Evolutionary conservation across 257 asterid species (phyloP), one percentile per base, ranked within the genome.

Genomic region (Lantana camara): DNA sequence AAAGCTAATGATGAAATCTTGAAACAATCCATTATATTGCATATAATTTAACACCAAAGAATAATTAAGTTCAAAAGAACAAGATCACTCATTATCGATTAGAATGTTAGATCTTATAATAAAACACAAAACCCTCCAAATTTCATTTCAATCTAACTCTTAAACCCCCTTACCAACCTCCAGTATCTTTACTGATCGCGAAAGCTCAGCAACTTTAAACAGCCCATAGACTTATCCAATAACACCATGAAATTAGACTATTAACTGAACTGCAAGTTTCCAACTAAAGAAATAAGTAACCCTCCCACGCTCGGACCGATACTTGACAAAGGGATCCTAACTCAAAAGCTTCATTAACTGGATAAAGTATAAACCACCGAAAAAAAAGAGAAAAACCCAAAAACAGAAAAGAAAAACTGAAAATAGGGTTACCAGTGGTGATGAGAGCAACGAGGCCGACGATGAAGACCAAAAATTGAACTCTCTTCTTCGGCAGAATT

Each of bases 401-500:
- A n/a, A n/a, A n/a, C n/a, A n/a, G n/a, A n/a, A n/a, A 44, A 9
- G 6, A 37, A 58, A 1, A 37, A 20, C 9, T 29, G 35, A 51
- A 40, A 32, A 29, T 5, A 14, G 47, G n/a, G n/a, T n/a, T n/a
- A 16, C 98, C 98, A 27, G 91, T 66, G 73, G 84, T 67, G 75
- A 91, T 82, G 75, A 92, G 96, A 69, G 65, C 76, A 65, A 81
- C 53, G 67, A 87, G 17, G 68, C 88, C 96, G 30, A 78, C 76
- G 24, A 80, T 15, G 70, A 90, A 81, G 73, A 89, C 73, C 53
- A 85, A 68, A 61, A 87, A 66, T 27, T 85, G 96, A 74, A 85
- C 69, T 69, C 97, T 80, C 74, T 76, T 89, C 73, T 82, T 89
- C 87, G 54, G 74, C 68, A 84, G 74, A 75, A 86, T n/a, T n/a